phyloP scores from a whole-genome alignment of 306 rosid species.

The Glycine latifolia region DNA sequence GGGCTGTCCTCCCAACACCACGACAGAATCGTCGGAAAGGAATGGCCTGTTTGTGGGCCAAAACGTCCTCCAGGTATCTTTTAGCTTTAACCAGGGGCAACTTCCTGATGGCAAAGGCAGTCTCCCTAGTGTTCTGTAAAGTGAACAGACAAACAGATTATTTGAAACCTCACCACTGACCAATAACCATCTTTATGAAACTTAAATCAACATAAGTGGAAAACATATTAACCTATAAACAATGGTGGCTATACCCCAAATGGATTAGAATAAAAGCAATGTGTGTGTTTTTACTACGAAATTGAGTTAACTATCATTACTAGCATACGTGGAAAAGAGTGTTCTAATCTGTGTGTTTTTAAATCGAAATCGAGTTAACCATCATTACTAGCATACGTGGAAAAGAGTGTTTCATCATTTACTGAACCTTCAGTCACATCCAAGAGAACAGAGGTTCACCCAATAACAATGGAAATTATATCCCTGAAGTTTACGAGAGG shows the following conservation, averaged over 20 bases:
- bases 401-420: constrained; percentile 48
- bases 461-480: constrained; percentile 60
- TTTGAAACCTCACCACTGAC: not conserved
- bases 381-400: not conserved
- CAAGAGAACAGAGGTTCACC: constrained; percentile 66
- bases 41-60: constrained; percentile 94
- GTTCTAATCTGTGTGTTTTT: not conserved
- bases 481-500: constrained; percentile 66
- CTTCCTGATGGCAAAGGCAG: constrained; percentile 79
- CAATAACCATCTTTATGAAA: not conserved
- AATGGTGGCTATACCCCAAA: not conserved
- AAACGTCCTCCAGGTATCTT: constrained; percentile 87
- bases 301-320: not conserved
- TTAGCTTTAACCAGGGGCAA: constrained; percentile 82
- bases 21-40: constrained; percentile 92
- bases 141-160: not conserved
- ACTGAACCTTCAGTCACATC: constrained; percentile 70
- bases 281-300: too few relatives aligned
- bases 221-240: not conserved
- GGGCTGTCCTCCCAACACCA: constrained; percentile 95
- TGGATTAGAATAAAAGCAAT: not conserved
- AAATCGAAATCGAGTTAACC: too few relatives aligned
- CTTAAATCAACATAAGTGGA: not conserved
- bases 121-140: constrained; percentile 84
- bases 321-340: not conserved